These are phyloP conservation scores for Leptographium wingfieldii DNA, from an alignment of 2,329 filamentous ascomycete genomes.

Conservation along the genomic window DNA sequence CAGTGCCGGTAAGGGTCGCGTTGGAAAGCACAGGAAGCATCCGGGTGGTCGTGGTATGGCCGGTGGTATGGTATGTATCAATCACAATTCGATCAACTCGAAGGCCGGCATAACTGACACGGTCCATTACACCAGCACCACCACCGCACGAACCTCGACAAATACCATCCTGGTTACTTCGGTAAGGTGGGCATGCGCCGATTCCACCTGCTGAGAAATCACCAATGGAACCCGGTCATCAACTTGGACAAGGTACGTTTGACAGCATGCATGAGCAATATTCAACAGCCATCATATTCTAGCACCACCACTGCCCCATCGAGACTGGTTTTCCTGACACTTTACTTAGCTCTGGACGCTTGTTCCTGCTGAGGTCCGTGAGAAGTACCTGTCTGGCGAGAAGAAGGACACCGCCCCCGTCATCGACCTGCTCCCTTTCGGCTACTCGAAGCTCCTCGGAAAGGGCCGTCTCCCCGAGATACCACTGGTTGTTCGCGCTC, in stretches of 20 bases:
- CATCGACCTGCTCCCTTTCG: conserved; percentile 91
- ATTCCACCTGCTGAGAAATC: conserved; percentile 93
- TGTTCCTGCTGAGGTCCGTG: conserved; percentile 83
- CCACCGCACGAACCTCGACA: conserved; percentile 73
- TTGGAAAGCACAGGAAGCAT: conserved; percentile 98
- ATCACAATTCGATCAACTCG: conserved; percentile 18
- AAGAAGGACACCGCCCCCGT: conserved; percentile 91
- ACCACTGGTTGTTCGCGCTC: conserved; percentile 85
- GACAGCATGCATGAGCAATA: not conserved
- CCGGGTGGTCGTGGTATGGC: conserved; percentile 75
- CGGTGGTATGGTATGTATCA: conserved; percentile 50
- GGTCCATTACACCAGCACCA: conserved; percentile 50
- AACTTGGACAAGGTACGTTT: conserved; percentile 84
- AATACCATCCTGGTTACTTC: conserved; percentile 99
- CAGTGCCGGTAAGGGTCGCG: conserved; percentile 93
- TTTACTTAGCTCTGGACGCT: conserved; percentile 73
- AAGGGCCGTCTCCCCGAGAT: conserved; percentile 93
- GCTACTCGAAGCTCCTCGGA: conserved; percentile 97
- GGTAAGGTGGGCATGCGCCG: conserved; percentile 92
- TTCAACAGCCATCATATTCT: not conserved
- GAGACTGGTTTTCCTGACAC: not conserved
- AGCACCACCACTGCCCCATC: not conserved
- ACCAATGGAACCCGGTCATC: conserved; percentile 97
- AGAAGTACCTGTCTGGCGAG: conserved; percentile 68
- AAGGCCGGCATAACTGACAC: not conserved